Evolutionary conservation across 2,329 filamentous ascomycete species (phyloP).

Genomic region (Alternaria burnsii): DNA sequence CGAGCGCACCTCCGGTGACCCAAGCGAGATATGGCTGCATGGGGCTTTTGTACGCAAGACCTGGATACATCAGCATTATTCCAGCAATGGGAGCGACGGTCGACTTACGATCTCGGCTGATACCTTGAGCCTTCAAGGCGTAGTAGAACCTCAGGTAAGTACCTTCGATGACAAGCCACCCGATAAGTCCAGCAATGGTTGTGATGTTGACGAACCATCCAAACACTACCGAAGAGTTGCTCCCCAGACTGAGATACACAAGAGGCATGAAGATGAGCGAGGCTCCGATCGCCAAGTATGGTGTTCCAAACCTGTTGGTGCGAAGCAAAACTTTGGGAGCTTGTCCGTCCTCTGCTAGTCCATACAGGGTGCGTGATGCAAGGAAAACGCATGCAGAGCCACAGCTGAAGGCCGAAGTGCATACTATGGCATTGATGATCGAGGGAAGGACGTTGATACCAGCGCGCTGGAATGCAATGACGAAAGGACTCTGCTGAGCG

Average conservation of each 20-base stretch:
- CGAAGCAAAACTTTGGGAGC: slow-evolving; percentile 24
- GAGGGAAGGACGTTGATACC: slow-evolving; percentile 72
- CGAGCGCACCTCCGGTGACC: slow-evolving; percentile 34
- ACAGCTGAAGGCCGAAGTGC: slow-evolving; percentile 67
- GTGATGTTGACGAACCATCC: slow-evolving; percentile 74
- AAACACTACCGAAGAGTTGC: slow-evolving; percentile 58
- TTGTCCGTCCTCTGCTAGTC: slow-evolving; percentile 22
- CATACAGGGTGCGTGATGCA: slow-evolving; percentile 24
- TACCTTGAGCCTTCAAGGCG: slow-evolving; percentile 53
- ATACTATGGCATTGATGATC: slow-evolving; percentile 77
- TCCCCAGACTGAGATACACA: slow-evolving; percentile 64
- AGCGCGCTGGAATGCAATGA: slow-evolving; percentile 73
- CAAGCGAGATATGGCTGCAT: slow-evolving; percentile 12
- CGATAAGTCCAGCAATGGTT: slow-evolving; percentile 60
- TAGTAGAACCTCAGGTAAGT: slow-evolving; percentile 64
- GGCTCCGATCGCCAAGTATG: slow-evolving; percentile 70
- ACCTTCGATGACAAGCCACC: slow-evolving; percentile 61
- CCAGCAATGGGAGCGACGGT: background rate
- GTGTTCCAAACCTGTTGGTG: slow-evolving; percentile 67
- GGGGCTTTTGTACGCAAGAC: slow-evolving; percentile 2
- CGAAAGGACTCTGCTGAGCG: slow-evolving; percentile 40
- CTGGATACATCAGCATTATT: background rate
- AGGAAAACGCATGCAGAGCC: slow-evolving; percentile 7
- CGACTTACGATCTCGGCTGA: slow-evolving; percentile 41
- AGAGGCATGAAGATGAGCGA: slow-evolving; percentile 65